These are phyloP conservation scores for Mycena venus DNA, from an alignment of 768 basidiomycete species.

Conservation along the genomic window DNA sequence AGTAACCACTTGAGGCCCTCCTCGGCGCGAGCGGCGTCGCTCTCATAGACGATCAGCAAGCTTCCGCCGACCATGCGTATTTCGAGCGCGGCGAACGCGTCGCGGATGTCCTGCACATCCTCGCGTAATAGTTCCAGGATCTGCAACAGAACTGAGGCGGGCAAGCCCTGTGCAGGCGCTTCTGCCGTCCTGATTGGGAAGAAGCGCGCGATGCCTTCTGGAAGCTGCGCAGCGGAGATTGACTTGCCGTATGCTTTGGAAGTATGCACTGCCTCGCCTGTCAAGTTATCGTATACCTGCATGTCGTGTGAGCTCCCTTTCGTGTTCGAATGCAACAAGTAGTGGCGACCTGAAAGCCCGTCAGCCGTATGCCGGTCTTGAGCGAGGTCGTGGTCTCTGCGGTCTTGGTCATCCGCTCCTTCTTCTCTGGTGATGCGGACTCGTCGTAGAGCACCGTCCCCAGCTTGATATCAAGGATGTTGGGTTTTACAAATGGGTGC, in stretches of 20 bases:
- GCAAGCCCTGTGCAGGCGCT: conserved; percentile 63
- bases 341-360: conserved; percentile 87
- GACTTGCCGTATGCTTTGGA: conserved; percentile 86
- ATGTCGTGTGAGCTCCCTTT: conserved; percentile 2
- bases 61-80: conserved; percentile 88
- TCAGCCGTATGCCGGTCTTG: conserved; percentile 84
- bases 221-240: conserved; percentile 76
- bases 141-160: conserved; percentile 62
- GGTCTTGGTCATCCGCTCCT: conserved; percentile 78
- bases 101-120: conserved; percentile 65
- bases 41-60: conserved; percentile 83
- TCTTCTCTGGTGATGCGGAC: conserved; percentile 76
- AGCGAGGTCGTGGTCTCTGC: conserved; percentile 80
- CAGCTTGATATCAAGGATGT: conserved; percentile 93
- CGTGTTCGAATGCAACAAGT: not conserved
- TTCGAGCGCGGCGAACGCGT: conserved; percentile 66
- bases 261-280: conserved; percentile 68
- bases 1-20: conserved; percentile 53
- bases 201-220: conserved; percentile 82
- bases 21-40: conserved; percentile 58
- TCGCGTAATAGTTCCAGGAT: conserved; percentile 69
- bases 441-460: conserved; percentile 91
- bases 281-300: conserved; percentile 80
- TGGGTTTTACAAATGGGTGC: conserved; percentile 81
- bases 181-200: conserved; percentile 67